These are phyloP conservation scores for Blastocystis sp. DNA, from an alignment of 352 stramenopile species.

Conservation along the genomic window DNA sequence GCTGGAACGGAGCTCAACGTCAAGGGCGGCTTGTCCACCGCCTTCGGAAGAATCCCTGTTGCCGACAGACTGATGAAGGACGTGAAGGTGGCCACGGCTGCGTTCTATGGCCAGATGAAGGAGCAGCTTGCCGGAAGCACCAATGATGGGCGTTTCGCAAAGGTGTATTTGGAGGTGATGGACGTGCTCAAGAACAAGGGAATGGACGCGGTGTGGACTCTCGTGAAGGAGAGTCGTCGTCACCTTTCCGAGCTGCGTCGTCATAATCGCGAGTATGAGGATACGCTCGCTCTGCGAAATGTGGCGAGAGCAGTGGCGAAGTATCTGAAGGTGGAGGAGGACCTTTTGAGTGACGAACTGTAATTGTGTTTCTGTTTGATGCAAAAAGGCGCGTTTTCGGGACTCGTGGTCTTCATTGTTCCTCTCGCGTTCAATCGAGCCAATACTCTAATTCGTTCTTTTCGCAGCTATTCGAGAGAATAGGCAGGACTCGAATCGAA, in stretches of 20 bases:
- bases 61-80: neutral
- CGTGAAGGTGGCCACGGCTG: neutral
- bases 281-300: neutral
- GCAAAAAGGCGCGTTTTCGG: neutral
- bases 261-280: neutral
- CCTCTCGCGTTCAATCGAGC: neutral
- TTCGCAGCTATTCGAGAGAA: neutral
- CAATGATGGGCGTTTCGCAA: neutral
- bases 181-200: neutral
- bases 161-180: neutral
- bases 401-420: neutral
- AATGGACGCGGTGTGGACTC: conserved; percentile 7
- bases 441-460: neutral
- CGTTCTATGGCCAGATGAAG: neutral
- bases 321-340: neutral
- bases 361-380: conserved; percentile 31
- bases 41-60: neutral
- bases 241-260: neutral
- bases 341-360: conserved; percentile 30
- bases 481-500: neutral
- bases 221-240: neutral
- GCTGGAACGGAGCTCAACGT: neutral
- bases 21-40: neutral
- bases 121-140: neutral
- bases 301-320: neutral